phyloP scores from a whole-genome alignment of 176 grass and related monocot species.

The Eleusine indica region DNA sequence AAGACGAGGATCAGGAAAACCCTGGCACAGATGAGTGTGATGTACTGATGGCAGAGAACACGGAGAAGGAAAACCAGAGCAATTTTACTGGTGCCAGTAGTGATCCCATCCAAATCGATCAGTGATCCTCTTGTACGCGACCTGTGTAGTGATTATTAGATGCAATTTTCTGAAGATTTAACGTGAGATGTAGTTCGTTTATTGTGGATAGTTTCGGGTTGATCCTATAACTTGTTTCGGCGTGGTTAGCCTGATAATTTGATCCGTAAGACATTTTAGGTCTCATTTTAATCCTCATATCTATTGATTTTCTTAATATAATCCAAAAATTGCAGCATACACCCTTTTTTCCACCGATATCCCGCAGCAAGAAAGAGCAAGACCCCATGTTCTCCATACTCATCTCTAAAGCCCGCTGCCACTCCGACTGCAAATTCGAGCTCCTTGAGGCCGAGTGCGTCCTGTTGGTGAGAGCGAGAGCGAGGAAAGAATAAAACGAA shows the following conservation, averaged over 20 bases:
- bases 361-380: too few relatives aligned
- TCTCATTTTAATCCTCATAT: not conserved
- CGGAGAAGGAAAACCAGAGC: not conserved
- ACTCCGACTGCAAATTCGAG: too few relatives aligned
- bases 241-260: not conserved
- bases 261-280: not conserved
- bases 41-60: not conserved
- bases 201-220: not conserved
- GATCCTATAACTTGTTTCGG: conserved; percentile 11
- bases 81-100: not conserved
- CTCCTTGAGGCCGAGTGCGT: too few relatives aligned
- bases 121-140: conserved; percentile 8
- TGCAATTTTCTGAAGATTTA: conserved; percentile 20
- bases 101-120: not conserved
- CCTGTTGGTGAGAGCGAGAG: too few relatives aligned
- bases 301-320: too few relatives aligned
- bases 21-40: conserved; percentile 1
- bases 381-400: too few relatives aligned
- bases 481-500: too few relatives aligned
- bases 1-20: conserved; percentile 26
- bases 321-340: too few relatives aligned
- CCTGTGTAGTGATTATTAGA: conserved; percentile 27
- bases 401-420: too few relatives aligned
- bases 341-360: too few relatives aligned
- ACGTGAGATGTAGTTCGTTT: conserved; percentile 3